Base-by-base conservation (phyloP, 495 filamentous ascomycete species). In the Aspergillus steynii region DNA sequence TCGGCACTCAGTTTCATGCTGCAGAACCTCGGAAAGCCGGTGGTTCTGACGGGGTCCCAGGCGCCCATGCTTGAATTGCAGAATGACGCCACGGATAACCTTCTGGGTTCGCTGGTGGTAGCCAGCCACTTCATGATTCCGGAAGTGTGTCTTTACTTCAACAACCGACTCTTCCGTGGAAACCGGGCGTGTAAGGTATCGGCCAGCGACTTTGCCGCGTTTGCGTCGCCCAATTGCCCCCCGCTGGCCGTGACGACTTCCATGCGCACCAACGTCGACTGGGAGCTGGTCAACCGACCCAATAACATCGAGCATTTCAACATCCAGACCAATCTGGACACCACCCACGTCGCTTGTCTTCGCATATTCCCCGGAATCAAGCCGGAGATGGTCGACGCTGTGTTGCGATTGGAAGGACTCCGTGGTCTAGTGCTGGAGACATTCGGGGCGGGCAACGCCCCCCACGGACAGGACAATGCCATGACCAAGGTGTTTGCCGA, bases 71-170 rank as follows among this genome's bases (percentile, higher is more conserved):
- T 94, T 29, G 88, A 93, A 56, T 83, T 97, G 25, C 92, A 97
- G 70, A 96, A 88, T 45, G 95, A 99, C 74, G 95, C 95, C 5
- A 91, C 92, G n/a, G 93, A 97, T 74, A 99, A 99, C 66, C 80
- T 99, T 14, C 88, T 99, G 10, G 90, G 91, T 29, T 92, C 92
- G 26, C 80, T 98, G 57, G 93, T 97, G 68, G 90, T 99, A 61
- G 95, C 95, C 6, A 94, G 93, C 51, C 95, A 96, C 58, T 99
- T 97, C 74, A 90, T 92, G 78, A 93, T 99, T 63, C 93, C 95
- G 0, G 95, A 99, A 71, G 93, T 99, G 32, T 94, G 92, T 71
- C 81, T 99, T 50, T 97, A 96, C 79, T 99, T 99, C 81, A 90
- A 95, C 73, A 89, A 96, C 76, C 90, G 83, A 53, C 83, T 99